Evolutionary conservation across 2,329 filamentous ascomycete genomes (phyloP), one percentile per base, ranked within the genome.

Genomic region (Hypoxylon sp.): DNA sequence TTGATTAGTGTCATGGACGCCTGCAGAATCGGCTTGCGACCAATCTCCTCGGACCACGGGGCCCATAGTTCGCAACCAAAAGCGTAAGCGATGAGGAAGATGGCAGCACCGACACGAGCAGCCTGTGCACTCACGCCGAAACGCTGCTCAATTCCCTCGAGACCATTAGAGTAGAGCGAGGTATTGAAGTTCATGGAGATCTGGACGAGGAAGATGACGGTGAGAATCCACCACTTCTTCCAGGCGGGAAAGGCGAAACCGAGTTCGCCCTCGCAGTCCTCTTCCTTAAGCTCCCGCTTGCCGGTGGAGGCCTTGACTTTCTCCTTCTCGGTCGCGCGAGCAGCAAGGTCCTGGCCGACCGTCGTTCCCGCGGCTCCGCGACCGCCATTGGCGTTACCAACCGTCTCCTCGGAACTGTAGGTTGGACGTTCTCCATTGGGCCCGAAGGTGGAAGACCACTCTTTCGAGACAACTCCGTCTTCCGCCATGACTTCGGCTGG

Each of bases 1-100:
- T 95, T 95, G 76, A 94, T 91, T 10, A 95, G 79, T 67, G 91
- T 84, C 56, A 95, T 79, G 37, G 88, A 91, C 22, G 84, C 78
- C 81, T 94, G 92, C 20, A 94, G 82, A 57, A 95, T 85, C 1
- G 89, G 89, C 80, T 88, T 91, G 51, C 92, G 87, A 19, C 92
- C 92, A 51, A 94, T 82, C 72, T 95, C 92, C 75, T 96, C 92
- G 47, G 87, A 91, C 91, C 92, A 95, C 0, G 92, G 92, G 0
- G 92, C 92, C 92, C 92, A 95, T 0, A 95, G 82, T 78, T 95
- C 92, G 75, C 92, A 95, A 34, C 92, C 92, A 74, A 95, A 94
- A 37, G 91, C 92, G 75, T 96, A 95, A 1, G 89, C 77, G 52
- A 95, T 84, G 39, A 96, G 79, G 79, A 94, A 95, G 65, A 93